A percentile compares a stretch with the other conserved stretches of the same genome.
These are phyloP conservation scores for Nothomitra cinnamomea DNA, from an alignment of 2,329 filamentous ascomycete species.

Conservation along the genomic window DNA sequence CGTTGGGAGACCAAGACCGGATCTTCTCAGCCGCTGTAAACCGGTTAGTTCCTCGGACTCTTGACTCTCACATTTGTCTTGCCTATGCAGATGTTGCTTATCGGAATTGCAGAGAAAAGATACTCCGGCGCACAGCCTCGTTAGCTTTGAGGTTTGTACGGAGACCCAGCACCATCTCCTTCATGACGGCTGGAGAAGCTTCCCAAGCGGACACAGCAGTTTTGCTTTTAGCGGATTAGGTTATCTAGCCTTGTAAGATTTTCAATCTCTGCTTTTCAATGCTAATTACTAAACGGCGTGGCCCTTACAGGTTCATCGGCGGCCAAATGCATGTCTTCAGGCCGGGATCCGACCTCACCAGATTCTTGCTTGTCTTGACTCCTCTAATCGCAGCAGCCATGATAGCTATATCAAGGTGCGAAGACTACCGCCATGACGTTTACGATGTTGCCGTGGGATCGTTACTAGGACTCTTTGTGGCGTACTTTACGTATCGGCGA, in stretches of 20 bases:
- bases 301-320: slow-evolving; percentile 36
- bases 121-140: slow-evolving; percentile 36
- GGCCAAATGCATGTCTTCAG: slow-evolving; percentile 45
- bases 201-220: slow-evolving; percentile 45
- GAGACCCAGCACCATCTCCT: slow-evolving; percentile 49
- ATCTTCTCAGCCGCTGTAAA: slow-evolving; percentile 75
- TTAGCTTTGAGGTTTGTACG: slow-evolving; percentile 55
- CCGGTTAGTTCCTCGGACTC: slow-evolving; percentile 31
- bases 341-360: slow-evolving; percentile 30
- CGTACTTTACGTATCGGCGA: slow-evolving; percentile 46
- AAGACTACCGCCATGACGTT: slow-evolving; percentile 56
- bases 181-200: slow-evolving; percentile 52
- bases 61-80: background rate
- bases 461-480: slow-evolving; percentile 39
- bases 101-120: slow-evolving; percentile 16
- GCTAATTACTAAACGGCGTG: background rate
- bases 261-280: slow-evolving; percentile 12
- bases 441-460: slow-evolving; percentile 50
- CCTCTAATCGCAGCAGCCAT: slow-evolving; percentile 46
- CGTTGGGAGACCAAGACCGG: slow-evolving; percentile 67
- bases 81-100: background rate
- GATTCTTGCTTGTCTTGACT: slow-evolving; percentile 37
- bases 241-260: slow-evolving; percentile 32
- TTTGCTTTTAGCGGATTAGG: slow-evolving; percentile 44
- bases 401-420: slow-evolving; percentile 50